Evolutionary conservation across 202 grass and related monocot species (phyloP).

Genomic region (Setaria italica): DNA sequence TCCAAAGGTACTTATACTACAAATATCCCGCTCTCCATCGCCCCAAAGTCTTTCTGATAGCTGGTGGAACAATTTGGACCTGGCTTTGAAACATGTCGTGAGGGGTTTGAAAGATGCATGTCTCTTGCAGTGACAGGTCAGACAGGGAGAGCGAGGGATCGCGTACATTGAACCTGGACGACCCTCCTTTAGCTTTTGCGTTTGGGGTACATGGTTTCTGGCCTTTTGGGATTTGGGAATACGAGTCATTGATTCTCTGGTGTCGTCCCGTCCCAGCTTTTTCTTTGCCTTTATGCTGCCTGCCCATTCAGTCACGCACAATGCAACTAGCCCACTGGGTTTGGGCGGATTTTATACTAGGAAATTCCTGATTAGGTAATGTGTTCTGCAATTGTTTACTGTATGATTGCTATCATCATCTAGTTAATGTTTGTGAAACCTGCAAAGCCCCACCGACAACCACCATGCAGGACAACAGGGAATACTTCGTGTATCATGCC

Average conservation of each 20-base stretch:
- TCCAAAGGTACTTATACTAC: conserved; percentile 57
- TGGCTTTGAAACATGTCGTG: conserved; percentile 12
- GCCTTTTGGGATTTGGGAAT: conserved; percentile 37
- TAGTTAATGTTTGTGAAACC: conserved; percentile 19
- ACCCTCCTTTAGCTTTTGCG: conserved; percentile 35
- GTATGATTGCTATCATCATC: conserved; percentile 12
- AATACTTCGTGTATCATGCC: neutral
- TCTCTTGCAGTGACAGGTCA: conserved; percentile 21
- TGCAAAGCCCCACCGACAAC: neutral
- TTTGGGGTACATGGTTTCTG: conserved; percentile 9
- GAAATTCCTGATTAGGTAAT: conserved; percentile 28
- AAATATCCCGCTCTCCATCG: conserved; percentile 23
- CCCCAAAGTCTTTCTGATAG: neutral
- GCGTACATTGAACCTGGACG: conserved; percentile 61
- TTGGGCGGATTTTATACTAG: conserved; percentile 24
- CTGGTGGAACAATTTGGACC: conserved; percentile 12
- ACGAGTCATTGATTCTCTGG: conserved; percentile 37
- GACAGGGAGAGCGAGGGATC: neutral
- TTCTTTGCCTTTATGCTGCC: conserved; percentile 32
- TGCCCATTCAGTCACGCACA: conserved; percentile 52
- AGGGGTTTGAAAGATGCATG: conserved; percentile 20
- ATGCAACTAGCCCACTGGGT: conserved; percentile 32
- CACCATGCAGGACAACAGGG: conserved; percentile 13
- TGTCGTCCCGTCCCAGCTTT: conserved; percentile 1
- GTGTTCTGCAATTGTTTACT: conserved; percentile 31